A percentile compares a stretch with the other conserved stretches of the same genome.
These are phyloP conservation scores for Clarireedia sp. DNA, from an alignment of 2,329 filamentous ascomycete genomes.

Conservation along the genomic window DNA sequence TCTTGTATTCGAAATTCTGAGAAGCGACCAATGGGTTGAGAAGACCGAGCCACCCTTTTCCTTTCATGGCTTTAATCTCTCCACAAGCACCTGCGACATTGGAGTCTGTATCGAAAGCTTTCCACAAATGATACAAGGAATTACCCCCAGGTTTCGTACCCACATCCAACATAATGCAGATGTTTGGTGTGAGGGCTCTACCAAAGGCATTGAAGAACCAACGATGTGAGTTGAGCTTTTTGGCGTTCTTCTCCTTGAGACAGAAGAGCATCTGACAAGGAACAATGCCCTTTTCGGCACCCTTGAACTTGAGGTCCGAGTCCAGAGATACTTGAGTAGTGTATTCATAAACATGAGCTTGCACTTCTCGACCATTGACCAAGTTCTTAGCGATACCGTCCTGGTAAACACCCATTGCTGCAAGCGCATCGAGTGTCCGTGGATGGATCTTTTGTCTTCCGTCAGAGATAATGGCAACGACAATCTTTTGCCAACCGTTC, in stretches of 20 bases:
- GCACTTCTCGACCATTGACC: constrained; percentile 92
- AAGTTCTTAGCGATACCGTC: constrained; percentile 97
- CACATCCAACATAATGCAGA: constrained; percentile 94
- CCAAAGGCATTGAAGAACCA: constrained; percentile 99
- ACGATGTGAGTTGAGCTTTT: constrained; percentile 95
- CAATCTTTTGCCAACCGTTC: constrained; percentile 97
- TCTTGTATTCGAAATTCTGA: constrained; percentile 99
- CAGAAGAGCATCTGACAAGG: constrained; percentile 98
- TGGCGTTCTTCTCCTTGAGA: constrained; percentile 92
- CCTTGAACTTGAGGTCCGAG: constrained; percentile 95
- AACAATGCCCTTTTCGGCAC: constrained; percentile 96
- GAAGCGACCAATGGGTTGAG: constrained; percentile 92
- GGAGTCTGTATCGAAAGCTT: constrained; percentile 95
- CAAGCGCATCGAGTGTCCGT: constrained; percentile 84
- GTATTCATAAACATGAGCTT: constrained; percentile 97
- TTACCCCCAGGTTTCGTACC: constrained; percentile 84
- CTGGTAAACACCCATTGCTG: constrained; percentile 96
- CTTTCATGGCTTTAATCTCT: constrained; percentile 96
- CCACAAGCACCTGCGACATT: constrained; percentile 95
- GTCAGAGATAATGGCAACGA: constrained; percentile 93
- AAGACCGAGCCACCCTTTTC: constrained; percentile 71
- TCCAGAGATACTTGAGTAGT: constrained; percentile 97
- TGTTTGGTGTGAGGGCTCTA: constrained; percentile 82
- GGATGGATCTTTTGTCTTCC: constrained; percentile 91
- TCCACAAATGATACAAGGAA: constrained; percentile 97